Evolutionary conservation across 441 rosid species (phyloP).

Genomic region (Bocquillonia castaneifolia): DNA sequence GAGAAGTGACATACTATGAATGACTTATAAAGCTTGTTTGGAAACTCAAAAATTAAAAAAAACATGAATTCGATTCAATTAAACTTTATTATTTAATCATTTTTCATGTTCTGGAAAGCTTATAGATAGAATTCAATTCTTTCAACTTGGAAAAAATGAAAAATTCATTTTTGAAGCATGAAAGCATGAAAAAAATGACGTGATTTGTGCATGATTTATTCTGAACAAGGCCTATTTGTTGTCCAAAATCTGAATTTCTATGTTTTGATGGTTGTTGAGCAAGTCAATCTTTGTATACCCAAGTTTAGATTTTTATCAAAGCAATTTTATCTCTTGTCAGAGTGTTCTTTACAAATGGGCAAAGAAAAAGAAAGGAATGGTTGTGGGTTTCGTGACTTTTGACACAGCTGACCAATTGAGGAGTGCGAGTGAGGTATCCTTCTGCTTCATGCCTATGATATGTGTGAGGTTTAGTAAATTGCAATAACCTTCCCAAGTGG

Average conservation of each 20-base stretch:
- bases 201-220: too few relatives aligned
- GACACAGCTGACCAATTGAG: conserved; percentile 55
- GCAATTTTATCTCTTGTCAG: conserved; percentile 31
- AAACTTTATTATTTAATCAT: too few relatives aligned
- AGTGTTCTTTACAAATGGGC: conserved; percentile 56
- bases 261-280: background rate
- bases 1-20: too few relatives aligned
- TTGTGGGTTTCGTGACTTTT: conserved; percentile 75
- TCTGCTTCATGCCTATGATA: conserved; percentile 1
- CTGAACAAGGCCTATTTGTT: background rate
- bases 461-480: conserved; percentile 11
- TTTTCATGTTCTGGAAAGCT: too few relatives aligned
- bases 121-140: too few relatives aligned
- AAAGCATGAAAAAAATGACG: too few relatives aligned
- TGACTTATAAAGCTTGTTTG: too few relatives aligned
- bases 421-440: conserved; percentile 50
- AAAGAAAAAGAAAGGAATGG: conserved; percentile 81
- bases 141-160: too few relatives aligned
- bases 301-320: conserved; percentile 3
- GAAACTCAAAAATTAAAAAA: too few relatives aligned
- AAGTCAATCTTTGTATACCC: background rate
- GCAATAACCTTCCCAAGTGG: conserved; percentile 10
- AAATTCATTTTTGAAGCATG: too few relatives aligned
- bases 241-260: background rate
- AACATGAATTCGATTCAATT: too few relatives aligned